These are phyloP conservation scores for Globisporangium rhizosaccharum DNA, from an alignment of 352 stramenopile species.

Conservation along the genomic window DNA sequence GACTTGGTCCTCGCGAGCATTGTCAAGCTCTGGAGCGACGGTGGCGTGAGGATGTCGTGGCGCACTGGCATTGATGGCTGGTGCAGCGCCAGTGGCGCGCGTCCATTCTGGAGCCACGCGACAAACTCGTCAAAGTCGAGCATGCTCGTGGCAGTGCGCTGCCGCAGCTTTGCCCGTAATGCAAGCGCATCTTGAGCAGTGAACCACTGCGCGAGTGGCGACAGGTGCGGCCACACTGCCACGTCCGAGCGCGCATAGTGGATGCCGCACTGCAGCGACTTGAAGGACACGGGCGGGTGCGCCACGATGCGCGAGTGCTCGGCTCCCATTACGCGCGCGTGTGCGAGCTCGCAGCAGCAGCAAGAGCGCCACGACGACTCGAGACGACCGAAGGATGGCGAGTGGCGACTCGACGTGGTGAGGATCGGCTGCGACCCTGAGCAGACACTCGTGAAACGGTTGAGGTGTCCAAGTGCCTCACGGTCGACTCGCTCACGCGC, in stretches of 20 bases:
- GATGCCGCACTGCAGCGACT: constrained; percentile 33
- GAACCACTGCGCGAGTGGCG: constrained; percentile 60
- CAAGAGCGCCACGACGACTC: not conserved
- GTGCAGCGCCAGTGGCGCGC: not conserved
- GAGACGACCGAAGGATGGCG: too few species aligned
- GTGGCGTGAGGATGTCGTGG: constrained; percentile 48
- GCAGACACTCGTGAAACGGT: constrained; percentile 2
- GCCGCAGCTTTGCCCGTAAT: constrained; percentile 26
- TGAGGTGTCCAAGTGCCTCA: too few species aligned
- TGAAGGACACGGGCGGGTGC: constrained; percentile 11
- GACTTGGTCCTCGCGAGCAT: not conserved
- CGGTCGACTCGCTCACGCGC: too few species aligned
- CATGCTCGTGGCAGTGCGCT: constrained; percentile 25
- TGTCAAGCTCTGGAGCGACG: constrained; percentile 1
- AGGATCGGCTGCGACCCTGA: constrained; percentile 6
- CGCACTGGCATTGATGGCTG: constrained; percentile 10
- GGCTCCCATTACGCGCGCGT: constrained; percentile 23
- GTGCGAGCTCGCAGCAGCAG: not conserved
- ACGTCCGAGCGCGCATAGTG: constrained; percentile 50
- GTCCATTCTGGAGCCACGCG: constrained; percentile 29
- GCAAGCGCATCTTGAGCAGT: constrained; percentile 39
- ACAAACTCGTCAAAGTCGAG: constrained; percentile 44
- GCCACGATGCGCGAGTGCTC: constrained; percentile 24
- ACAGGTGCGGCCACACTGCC: constrained; percentile 52
- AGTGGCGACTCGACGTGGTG: too few species aligned